phyloP scores from a whole-genome alignment of 2,329 filamentous ascomycete species.

The Incumbomyces delicatus region DNA sequence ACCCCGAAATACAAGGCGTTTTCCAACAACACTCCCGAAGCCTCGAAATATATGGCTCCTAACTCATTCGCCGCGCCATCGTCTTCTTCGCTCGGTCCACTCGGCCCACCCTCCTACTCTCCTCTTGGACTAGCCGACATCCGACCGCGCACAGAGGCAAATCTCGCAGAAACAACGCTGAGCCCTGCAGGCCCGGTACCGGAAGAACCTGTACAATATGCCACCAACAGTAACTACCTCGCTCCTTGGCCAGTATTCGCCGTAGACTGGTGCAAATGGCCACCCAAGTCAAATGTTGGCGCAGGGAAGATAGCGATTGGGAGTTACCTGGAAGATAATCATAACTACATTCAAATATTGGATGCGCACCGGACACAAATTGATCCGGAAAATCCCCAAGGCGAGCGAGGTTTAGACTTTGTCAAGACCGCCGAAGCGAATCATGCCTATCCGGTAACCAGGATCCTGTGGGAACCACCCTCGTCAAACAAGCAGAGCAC shows the following conservation, averaged over 20 bases:
- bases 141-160: slow-evolving; percentile 72
- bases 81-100: slow-evolving; percentile 31
- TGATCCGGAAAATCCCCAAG: slow-evolving; percentile 58
- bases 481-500: slow-evolving; percentile 92
- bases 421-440: slow-evolving; percentile 91
- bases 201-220: slow-evolving; percentile 57
- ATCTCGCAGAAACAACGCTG: slow-evolving; percentile 60
- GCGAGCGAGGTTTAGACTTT: slow-evolving; percentile 74
- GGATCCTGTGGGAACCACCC: slow-evolving; percentile 90
- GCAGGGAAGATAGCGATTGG: slow-evolving; percentile 90
- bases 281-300: slow-evolving; percentile 56
- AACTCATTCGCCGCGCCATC: slow-evolving; percentile 21
- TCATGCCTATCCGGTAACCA: slow-evolving; percentile 93
- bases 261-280: slow-evolving; percentile 99
- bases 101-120: slow-evolving; percentile 59
- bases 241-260: slow-evolving; percentile 94
- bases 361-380: slow-evolving; percentile 72
- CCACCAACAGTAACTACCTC: slow-evolving; percentile 78
- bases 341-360: slow-evolving; percentile 98
- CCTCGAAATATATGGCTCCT: slow-evolving; percentile 52
- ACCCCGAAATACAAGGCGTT: slow-evolving; percentile 54
- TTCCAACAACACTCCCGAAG: slow-evolving; percentile 53
- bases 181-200: slow-evolving; percentile 50
- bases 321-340: slow-evolving; percentile 93
- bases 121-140: slow-evolving; percentile 89